A percentile compares a stretch with the other conserved stretches of the same genome.
Conservation (phyloP, 805 yeast genomes). For the Kazachstania kunashirensis region DNA sequence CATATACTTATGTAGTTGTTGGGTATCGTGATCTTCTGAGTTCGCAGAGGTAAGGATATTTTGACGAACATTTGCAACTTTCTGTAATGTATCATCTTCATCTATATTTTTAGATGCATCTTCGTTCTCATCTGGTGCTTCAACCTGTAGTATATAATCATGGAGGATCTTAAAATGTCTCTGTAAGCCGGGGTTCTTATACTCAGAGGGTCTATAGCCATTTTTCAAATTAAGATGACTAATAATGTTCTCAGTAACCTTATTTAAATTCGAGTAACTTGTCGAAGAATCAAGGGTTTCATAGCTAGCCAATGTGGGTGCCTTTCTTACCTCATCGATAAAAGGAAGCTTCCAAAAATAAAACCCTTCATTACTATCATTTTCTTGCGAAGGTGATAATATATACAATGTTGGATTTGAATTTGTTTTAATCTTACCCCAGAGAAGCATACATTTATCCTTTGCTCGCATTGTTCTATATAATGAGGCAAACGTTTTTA, state of each 20-base stretch:
- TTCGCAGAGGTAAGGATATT: constrained; percentile 20
- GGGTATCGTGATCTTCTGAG: constrained; percentile 17
- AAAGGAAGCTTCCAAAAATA: constrained; percentile 61
- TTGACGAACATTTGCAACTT: constrained; percentile 23
- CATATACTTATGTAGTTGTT: constrained; percentile 20
- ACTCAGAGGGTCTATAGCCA: constrained; percentile 49
- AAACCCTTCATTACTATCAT: constrained; percentile 51
- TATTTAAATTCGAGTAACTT: constrained; percentile 18
- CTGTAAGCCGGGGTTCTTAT: constrained; percentile 55
- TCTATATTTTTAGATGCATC: constrained; percentile 8
- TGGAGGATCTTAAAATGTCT: constrained; percentile 58
- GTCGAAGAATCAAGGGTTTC: neutral
- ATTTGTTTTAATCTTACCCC: constrained; percentile 52
- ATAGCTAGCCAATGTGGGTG: constrained; percentile 36
- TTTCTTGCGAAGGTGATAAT: constrained; percentile 42
- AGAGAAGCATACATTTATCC: constrained; percentile 53
- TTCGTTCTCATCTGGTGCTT: constrained; percentile 13
- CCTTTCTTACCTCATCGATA: constrained; percentile 60
- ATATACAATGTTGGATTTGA: constrained; percentile 50
- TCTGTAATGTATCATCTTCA: constrained; percentile 31
- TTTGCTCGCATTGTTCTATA: constrained; percentile 48
- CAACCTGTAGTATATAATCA: constrained; percentile 52
- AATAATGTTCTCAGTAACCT: constrained; percentile 24
- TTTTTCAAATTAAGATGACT: constrained; percentile 35
- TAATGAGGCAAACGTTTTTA: constrained; percentile 55